Base-by-base conservation (phyloP, 2,329 filamentous ascomycete genomes). In the Monilinia laxa region DNA sequence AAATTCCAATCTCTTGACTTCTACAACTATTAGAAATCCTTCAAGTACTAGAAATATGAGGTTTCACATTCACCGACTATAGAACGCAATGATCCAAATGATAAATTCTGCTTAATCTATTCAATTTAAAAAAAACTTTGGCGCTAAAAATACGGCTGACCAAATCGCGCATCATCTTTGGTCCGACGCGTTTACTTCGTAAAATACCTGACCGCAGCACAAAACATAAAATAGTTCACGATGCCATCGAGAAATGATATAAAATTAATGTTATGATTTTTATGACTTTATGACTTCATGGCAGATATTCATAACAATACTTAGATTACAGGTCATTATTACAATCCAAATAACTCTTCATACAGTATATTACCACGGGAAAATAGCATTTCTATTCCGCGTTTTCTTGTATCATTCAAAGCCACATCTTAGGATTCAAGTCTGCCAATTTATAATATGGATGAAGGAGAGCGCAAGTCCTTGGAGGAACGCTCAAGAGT, bases 401-500 rank as follows among this genome's bases (percentile, higher is more conserved):
- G 57, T 51, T 60, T 59, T 60, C 42, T 49, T 2, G n/a, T 23
- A 35, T 23, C 14, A 38, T 38, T 18, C 45, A 60, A 10, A 10
- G 20, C 14, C 45, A 38, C 58, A 51, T 25, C 31, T n/a, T 12
- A n/a, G 14, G 20, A 31, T 56, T 49, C 18, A 31, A 47, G 20
- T 35, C 28, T 11, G 51, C 45, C 51, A 40, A 52, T 53, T 51
- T 38, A 12, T 25, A 68, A 56, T 54, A 75, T 75, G 75, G 69
- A 73, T n/a, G 69, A 71, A 11, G 58, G 62, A 67, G 70, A 73
- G 49, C 60, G 67, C 42, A 69, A 71, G 40, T 55, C 66, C 20
- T 65, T 72, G 60, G 70, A 68, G 35, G 70, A 74, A 49, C 71
- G 68, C 72, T 83, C 82, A 16, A 80, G 82, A 70, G 75, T 81